phyloP scores from a whole-genome alignment of 1,284 basidiomycete species.

The Ganoderma leucocontextum region DNA sequence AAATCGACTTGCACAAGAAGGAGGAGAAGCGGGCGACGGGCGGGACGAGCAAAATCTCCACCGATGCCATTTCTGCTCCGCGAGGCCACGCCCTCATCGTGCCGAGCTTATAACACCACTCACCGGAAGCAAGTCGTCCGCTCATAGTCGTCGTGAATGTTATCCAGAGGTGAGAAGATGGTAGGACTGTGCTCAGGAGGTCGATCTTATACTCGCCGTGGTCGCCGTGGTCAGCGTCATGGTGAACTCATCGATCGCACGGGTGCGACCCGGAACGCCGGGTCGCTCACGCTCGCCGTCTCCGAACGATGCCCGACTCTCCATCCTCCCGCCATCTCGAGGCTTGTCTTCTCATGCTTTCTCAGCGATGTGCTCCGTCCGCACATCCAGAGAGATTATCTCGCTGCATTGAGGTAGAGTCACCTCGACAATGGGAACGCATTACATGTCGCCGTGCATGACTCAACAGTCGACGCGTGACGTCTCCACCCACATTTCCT shows the following conservation, averaged over 20 bases:
- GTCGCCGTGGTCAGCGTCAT: constrained; percentile 23
- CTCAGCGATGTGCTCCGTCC: neutral
- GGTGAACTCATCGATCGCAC: constrained; percentile 25
- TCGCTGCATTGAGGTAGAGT: constrained; percentile 13
- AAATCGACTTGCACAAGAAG: neutral
- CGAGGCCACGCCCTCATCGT: neutral
- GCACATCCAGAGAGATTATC: constrained; percentile 7
- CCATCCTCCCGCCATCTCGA: constrained; percentile 2
- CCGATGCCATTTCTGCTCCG: neutral
- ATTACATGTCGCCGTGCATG: neutral
- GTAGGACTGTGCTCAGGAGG: neutral
- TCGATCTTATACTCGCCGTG: constrained; percentile 20
- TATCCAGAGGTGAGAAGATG: constrained; percentile 10
- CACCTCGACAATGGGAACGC: constrained; percentile 8
- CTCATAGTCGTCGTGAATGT: constrained; percentile 39
- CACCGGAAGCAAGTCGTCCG: constrained; percentile 47
- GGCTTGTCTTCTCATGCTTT: constrained; percentile 20
- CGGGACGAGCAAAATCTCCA: neutral
- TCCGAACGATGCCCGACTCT: constrained; percentile 14
- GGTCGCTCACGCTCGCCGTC: constrained; percentile 21
- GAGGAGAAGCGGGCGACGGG: no score
- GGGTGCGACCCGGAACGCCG: constrained; percentile 27
- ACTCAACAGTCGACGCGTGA: neutral
- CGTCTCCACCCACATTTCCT: neutral
- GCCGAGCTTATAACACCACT: constrained; percentile 17